phyloP scores from a whole-genome alignment of 306 rosid genomes.

The Ziziphus jujuba region DNA sequence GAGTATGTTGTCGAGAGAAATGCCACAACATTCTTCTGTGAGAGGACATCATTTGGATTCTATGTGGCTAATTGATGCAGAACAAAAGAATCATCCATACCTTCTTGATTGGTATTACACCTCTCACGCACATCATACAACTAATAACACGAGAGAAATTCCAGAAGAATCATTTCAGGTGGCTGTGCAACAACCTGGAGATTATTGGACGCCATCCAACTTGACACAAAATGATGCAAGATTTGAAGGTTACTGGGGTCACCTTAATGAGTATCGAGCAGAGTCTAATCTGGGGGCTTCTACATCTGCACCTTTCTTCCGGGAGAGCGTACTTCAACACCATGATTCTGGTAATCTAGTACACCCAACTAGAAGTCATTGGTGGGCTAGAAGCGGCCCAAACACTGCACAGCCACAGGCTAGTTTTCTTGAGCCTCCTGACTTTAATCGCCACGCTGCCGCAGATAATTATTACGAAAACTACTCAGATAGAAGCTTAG shows the following conservation, averaged over 20 bases:
- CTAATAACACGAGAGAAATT: slow-evolving; percentile 23
- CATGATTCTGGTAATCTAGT: slow-evolving; percentile 25
- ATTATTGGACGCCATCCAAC: slow-evolving; percentile 52
- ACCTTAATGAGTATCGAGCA: slow-evolving; percentile 34
- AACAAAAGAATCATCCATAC: slow-evolving; percentile 59
- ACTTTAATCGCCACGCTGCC: slow-evolving; percentile 39
- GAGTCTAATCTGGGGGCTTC: slow-evolving; percentile 68
- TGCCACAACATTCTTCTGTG: slow-evolving; percentile 35
- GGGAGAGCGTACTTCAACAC: slow-evolving; percentile 49
- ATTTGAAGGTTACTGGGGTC: slow-evolving; percentile 40
- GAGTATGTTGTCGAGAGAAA: slow-evolving; percentile 42
- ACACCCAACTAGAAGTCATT: slow-evolving; percentile 42
- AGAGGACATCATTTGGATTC: slow-evolving; percentile 51
- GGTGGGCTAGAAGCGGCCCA: slow-evolving; percentile 78
- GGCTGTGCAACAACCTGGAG: slow-evolving; percentile 34
- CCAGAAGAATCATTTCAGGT: slow-evolving; percentile 39
- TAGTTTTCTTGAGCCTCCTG: slow-evolving; percentile 90
- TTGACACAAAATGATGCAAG: slow-evolving; percentile 30
- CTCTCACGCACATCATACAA: slow-evolving; percentile 32
- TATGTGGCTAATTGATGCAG: slow-evolving; percentile 57
- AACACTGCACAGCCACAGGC: slow-evolving; percentile 40
- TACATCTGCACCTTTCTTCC: slow-evolving; percentile 57
- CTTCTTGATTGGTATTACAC: slow-evolving; percentile 88
- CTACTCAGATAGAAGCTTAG: slow-evolving; percentile 59
- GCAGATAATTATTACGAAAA: slow-evolving; percentile 31